phyloP scores from a whole-genome alignment of 2,329 filamentous ascomycete species.

The Leptosphaerulina australis region DNA sequence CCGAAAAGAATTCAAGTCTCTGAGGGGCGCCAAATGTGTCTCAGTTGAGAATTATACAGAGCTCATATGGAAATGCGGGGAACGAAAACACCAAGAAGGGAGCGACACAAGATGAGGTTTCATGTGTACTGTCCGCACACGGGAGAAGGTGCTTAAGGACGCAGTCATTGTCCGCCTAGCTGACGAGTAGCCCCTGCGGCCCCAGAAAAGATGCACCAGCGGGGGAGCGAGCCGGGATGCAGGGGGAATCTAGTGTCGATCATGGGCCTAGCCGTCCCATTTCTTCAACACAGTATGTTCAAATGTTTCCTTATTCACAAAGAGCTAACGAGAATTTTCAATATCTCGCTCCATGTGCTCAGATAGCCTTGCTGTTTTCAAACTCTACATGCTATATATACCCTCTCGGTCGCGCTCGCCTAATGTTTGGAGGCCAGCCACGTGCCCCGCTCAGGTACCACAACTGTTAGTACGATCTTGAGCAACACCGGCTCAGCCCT shows the following conservation, averaged over 20 bases:
- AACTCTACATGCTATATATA: too few species aligned
- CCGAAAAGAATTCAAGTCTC: neutral
- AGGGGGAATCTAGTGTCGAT: constrained; percentile 13
- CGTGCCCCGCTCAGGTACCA: neutral
- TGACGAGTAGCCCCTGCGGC: neutral
- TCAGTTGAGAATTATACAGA: neutral
- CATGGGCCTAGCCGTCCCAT: too few species aligned
- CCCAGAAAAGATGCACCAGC: constrained; percentile 3
- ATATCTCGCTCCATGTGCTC: too few species aligned
- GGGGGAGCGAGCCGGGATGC: constrained; percentile 7
- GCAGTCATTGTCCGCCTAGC: constrained; percentile 11
- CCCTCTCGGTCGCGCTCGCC: too few species aligned
- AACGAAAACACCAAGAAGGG: neutral
- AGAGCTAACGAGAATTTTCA: too few species aligned
- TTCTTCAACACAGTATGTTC: too few species aligned
- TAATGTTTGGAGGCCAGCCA: too few species aligned
- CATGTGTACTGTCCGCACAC: neutral
- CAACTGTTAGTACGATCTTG: neutral
- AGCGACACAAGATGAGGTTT: neutral
- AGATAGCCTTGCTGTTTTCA: too few species aligned
- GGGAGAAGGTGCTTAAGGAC: neutral
- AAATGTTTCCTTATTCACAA: too few species aligned
- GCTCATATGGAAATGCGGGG: neutral
- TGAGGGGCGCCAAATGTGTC: neutral
- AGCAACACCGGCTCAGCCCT: neutral